Evolutionary conservation across 306 rosid genomes (phyloP).

Genomic region (Vachellia collinsii): DNA sequence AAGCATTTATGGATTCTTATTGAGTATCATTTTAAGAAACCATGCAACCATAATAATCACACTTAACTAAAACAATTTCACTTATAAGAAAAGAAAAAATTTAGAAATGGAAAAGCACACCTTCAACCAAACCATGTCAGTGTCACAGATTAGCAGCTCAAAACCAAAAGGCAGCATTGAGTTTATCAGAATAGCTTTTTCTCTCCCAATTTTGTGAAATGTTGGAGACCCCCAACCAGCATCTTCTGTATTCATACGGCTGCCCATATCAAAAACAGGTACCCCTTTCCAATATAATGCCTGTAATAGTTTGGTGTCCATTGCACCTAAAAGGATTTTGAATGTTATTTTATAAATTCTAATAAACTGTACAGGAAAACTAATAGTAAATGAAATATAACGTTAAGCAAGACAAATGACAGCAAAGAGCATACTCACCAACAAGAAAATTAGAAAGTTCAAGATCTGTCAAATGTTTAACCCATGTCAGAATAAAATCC

Average conservation of each 20-base stretch:
- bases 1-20: neutral
- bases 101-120: conserved; percentile 43
- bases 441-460: conserved; percentile 76
- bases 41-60: conserved; percentile 18
- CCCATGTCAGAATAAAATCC: conserved; percentile 95
- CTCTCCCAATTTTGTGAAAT: conserved; percentile 96
- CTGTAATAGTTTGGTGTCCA: conserved; percentile 90
- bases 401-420: conserved; percentile 10
- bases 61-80: neutral
- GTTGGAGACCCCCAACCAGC: conserved; percentile 96
- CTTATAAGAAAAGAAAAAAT: neutral
- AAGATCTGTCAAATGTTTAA: conserved; percentile 76
- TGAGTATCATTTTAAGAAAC: conserved; percentile 7
- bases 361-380: conserved; percentile 23
- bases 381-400: conserved; percentile 21
- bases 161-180: conserved; percentile 76
- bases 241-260: conserved; percentile 88
- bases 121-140: conserved; percentile 98
- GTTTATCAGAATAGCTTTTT: conserved; percentile 83
- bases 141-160: conserved; percentile 93
- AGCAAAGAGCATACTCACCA: conserved; percentile 57
- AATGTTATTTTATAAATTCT: conserved; percentile 31
- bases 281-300: conserved; percentile 95
- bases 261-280: conserved; percentile 98
- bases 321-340: conserved; percentile 67